Base-by-base conservation (phyloP, 1,284 basidiomycete species). In the Agaricales sp. region DNA sequence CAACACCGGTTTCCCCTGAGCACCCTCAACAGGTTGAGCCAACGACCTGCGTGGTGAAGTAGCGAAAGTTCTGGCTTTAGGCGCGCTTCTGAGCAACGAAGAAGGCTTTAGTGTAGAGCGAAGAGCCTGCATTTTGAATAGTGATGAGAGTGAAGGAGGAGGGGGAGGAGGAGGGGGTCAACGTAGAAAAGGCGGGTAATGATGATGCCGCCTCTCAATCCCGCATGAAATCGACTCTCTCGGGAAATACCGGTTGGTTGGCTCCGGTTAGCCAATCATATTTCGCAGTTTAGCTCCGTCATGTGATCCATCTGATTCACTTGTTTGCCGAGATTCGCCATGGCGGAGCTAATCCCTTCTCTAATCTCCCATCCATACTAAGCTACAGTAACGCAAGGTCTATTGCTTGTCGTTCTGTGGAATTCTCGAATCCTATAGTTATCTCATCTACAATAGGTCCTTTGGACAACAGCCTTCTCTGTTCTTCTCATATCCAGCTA, bases 1-100 rank as follows among this genome's bases (percentile, higher is more conserved):
- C 54, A 76, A 58, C 8, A 71, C 68, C 1, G 70, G 71, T 57
- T 77, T 78, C 61, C 16, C 39, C 39, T 41, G 39, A 41, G 8
- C 19, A 4, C 6, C 18, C 39, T 41, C 39, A 58, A 1, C 39
- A 8, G 39, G 39, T 20, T 41, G 39, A 18, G 39, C 39, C 39
- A 41, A 20, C 16, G 16, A n/a, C 19, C 39, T n/a, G 39, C 39
- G 39, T 16, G 39, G 16, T 16, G 39, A 16, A 16, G 8, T 41
- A 4, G n/a, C 39, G 18, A 41, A 41, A 11, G 39, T 41, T 41
- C n/a, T 8, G 4, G 16, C 16, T n/a, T 16, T 41, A 4, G 39
- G 39, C 19, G 39, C 39, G 4, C 8, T 20, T 16, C 39, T 6
- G 8, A 41, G 39, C n/a, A 41, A n/a, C 19, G n/a, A 20, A 8